Percentiles rank a stretch among this genome's conserved stretches.
These are phyloP conservation scores for Nakaseomyces delphensis DNA, from an alignment of 1,139 yeast genomes.

Conservation along the genomic window DNA sequence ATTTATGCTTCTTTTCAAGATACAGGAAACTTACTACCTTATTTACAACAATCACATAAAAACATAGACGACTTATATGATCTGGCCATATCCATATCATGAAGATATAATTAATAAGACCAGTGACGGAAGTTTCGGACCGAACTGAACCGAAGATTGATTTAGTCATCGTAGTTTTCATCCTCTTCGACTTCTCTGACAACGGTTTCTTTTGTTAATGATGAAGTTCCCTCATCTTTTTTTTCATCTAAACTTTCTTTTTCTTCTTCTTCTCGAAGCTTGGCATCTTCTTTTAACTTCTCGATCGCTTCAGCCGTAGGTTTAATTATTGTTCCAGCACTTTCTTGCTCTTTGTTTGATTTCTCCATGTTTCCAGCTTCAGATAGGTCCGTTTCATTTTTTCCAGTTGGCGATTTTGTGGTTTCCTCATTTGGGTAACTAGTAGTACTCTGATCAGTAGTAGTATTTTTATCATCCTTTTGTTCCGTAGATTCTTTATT, in stretches of 20 bases:
- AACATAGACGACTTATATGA: background rate
- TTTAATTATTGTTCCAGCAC: slow-evolving; percentile 31
- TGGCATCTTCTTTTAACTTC: slow-evolving; percentile 38
- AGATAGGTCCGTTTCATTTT: background rate
- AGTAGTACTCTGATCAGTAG: background rate
- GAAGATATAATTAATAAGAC: background rate
- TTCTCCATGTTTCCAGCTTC: background rate
- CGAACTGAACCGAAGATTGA: background rate
- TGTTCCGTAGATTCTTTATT: slow-evolving; percentile 4
- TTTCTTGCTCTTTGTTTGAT: slow-evolving; percentile 8
- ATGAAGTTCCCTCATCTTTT: slow-evolving; percentile 27
- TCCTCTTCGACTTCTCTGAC: slow-evolving; percentile 75
- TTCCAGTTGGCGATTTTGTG: background rate
- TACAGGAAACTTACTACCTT: background rate
- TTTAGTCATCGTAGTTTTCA: slow-evolving; percentile 70
- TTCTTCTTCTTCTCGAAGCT: slow-evolving; percentile 33
- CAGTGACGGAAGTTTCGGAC: background rate
- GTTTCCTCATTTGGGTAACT: background rate
- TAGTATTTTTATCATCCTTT: background rate
- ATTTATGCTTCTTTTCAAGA: background rate
- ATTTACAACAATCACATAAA: slow-evolving; percentile 10
- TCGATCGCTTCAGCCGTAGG: slow-evolving; percentile 38
- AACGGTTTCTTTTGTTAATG: slow-evolving; percentile 45
- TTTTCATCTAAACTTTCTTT: slow-evolving; percentile 9
- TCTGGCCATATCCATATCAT: slow-evolving; percentile 14